Evolutionary conservation across 1,284 basidiomycete species (phyloP).

Genomic region (Leccinum fuscescens): DNA sequence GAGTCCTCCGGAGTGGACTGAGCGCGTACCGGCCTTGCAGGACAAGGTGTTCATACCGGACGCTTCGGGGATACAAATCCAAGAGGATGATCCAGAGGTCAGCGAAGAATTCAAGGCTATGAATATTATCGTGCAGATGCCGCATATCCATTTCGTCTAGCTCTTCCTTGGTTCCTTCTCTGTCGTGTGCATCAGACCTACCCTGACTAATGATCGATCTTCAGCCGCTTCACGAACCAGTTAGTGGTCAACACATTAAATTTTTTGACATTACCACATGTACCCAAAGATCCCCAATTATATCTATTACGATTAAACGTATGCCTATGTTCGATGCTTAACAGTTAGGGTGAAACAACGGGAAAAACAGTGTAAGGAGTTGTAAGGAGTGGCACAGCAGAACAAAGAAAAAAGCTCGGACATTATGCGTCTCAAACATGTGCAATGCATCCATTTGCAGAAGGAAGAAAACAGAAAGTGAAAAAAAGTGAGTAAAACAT

Average conservation of each 20-base stretch:
- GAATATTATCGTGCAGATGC: conserved; percentile 22
- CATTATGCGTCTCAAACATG: conserved; percentile 15
- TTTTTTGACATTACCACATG: neutral
- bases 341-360: conserved; percentile 7
- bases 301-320: conserved; percentile 26
- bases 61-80: conserved; percentile 12
- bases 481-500: conserved; percentile 3
- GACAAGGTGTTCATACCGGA: conserved; percentile 25
- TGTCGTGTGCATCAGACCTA: neutral
- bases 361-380: neutral
- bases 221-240: neutral
- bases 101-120: conserved; percentile 24
- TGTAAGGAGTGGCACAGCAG: neutral
- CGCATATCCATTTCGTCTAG: conserved; percentile 26
- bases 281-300: conserved; percentile 19
- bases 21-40: conserved; percentile 19
- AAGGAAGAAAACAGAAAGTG: neutral
- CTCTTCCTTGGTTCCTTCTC: neutral
- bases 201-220: neutral
- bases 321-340: conserved; percentile 9
- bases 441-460: conserved; percentile 13
- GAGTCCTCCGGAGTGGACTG: conserved; percentile 29
- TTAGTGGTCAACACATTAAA: neutral
- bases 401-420: neutral
- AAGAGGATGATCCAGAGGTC: conserved; percentile 20